Evolutionary conservation across 1,284 basidiomycete species (phyloP).

Genomic region (Cutaneotrichosporon dermatis): DNA sequence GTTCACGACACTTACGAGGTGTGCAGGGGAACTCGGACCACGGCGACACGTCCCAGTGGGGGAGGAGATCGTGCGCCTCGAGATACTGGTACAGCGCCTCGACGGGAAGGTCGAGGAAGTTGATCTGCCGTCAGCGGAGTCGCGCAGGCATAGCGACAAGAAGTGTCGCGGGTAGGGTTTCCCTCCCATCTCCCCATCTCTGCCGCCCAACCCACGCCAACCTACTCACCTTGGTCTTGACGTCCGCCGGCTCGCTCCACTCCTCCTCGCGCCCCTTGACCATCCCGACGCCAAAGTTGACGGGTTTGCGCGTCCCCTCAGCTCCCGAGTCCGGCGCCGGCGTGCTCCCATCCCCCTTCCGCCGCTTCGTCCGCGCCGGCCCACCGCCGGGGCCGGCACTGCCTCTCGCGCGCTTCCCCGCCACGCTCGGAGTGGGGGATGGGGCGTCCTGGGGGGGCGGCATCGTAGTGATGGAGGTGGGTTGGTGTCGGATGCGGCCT

Average conservation of each 20-base stretch:
- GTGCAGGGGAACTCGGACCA: conserved; percentile 45
- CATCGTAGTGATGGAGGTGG: conserved; percentile 7
- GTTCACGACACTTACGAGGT: conserved; percentile 29
- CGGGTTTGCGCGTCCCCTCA: conserved; percentile 5
- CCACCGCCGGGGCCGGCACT: conserved; percentile 4
- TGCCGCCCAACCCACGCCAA: too few species aligned
- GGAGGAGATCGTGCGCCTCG: conserved; percentile 40
- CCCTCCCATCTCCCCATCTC: too few species aligned
- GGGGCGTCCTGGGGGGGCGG: conserved; percentile 17
- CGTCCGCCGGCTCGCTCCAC: conserved; percentile 35
- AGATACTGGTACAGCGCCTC: conserved; percentile 43
- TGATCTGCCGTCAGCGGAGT: conserved; percentile 28
- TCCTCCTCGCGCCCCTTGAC: conserved; percentile 38
- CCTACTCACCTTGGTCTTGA: conserved; percentile 39
- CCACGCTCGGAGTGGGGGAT: conserved; percentile 20
- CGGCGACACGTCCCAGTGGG: conserved; percentile 41
- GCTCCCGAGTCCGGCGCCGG: conserved; percentile 15
- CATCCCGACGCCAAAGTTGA: conserved; percentile 23
- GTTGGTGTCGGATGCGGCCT: too few species aligned
- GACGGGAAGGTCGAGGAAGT: conserved; percentile 43
- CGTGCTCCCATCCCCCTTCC: conserved; percentile 31
- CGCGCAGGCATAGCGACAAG: too few species aligned
- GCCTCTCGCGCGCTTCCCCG: conserved; percentile 19
- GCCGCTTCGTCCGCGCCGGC: conserved; percentile 29
- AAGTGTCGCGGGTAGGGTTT: too few species aligned